Conservation (phyloP, 179 eudicot genomes). For the Monotropa hypopitys region DNA sequence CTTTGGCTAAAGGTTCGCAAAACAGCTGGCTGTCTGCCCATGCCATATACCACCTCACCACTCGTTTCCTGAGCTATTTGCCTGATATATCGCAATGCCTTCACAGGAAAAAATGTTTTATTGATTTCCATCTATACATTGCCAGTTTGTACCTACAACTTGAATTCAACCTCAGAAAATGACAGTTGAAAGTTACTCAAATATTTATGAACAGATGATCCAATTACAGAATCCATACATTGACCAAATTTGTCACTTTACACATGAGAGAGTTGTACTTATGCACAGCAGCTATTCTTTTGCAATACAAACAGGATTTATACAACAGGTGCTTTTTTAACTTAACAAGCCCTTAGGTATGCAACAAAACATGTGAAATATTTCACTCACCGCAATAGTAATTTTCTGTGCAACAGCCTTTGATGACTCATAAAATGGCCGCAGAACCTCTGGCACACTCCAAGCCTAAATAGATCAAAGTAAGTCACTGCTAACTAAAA, state of each 20-base stretch:
- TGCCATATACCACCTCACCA: slow-evolving; percentile 82
- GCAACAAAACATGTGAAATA: neutral
- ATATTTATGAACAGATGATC: neutral
- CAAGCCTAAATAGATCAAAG: slow-evolving; percentile 47
- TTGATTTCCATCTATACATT: neutral
- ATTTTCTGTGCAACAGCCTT: slow-evolving; percentile 87
- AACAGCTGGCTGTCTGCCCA: slow-evolving; percentile 89
- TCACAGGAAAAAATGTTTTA: slow-evolving; percentile 8
- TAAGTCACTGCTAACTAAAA: neutral
- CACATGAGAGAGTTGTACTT: neutral
- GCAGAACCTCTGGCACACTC: slow-evolving; percentile 90
- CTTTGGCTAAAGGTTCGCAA: slow-evolving; percentile 86
- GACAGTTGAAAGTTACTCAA: neutral
- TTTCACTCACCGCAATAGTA: slow-evolving; percentile 73
- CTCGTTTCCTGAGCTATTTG: slow-evolving; percentile 93
- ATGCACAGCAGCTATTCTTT: neutral
- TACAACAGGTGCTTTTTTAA: neutral
- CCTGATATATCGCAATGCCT: slow-evolving; percentile 77
- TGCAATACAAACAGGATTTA: neutral
- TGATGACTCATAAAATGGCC: slow-evolving; percentile 88
- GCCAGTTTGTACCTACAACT: neutral
- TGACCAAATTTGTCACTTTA: neutral
- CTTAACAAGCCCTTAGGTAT: neutral
- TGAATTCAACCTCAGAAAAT: neutral
- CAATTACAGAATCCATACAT: neutral